These are phyloP conservation scores for Lachancea dasiensis DNA, from an alignment of 805 yeast species.

Conservation along the genomic window DNA sequence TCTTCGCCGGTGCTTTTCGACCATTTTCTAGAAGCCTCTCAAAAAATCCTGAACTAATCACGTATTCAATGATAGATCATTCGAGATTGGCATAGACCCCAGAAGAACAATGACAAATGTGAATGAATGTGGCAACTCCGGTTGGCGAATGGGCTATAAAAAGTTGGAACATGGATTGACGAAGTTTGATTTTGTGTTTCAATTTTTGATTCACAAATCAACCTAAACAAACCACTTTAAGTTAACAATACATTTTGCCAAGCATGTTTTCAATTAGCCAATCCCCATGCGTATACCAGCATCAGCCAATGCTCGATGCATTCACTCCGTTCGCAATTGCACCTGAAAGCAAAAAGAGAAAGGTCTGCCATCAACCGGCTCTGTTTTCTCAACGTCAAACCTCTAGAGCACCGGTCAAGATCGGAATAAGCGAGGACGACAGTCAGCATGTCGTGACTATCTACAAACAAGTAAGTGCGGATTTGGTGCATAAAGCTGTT, in stretches of 20 bases:
- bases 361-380: conserved; percentile 1
- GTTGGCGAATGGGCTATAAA: background rate
- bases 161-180: background rate
- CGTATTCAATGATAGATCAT: conserved; percentile 5
- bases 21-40: background rate
- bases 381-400: background rate
- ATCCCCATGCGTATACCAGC: conserved; percentile 26
- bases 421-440: conserved; percentile 13
- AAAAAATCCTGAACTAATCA: background rate
- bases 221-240: background rate
- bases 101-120: conserved; percentile 6
- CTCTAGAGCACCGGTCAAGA: conserved; percentile 9
- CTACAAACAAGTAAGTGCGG: conserved; percentile 16
- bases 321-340: conserved; percentile 7
- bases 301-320: conserved; percentile 16
- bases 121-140: background rate
- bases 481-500: conserved; percentile 18
- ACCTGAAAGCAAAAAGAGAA: conserved; percentile 14
- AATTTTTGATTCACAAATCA: background rate
- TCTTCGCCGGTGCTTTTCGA: background rate
- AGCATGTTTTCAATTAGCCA: conserved; percentile 18
- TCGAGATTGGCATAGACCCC: conserved; percentile 1
- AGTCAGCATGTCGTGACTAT: conserved; percentile 17
- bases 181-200: background rate
- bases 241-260: background rate